Evolutionary conservation across 2,329 filamentous ascomycete species (phyloP).

Genomic region (Ophiostoma sp.): DNA sequence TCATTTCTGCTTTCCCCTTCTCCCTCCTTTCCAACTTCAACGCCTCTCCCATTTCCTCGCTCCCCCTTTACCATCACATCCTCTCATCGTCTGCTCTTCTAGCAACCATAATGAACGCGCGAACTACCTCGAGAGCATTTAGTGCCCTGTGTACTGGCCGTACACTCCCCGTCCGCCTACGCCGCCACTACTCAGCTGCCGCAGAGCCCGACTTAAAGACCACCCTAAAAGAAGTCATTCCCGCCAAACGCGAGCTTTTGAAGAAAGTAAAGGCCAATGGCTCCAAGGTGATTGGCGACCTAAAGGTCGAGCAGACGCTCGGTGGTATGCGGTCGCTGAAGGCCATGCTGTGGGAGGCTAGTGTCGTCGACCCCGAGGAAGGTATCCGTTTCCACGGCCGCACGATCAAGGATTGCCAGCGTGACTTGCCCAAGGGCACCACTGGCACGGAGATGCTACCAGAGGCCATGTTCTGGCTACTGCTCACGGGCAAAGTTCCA

Average conservation of each 20-base stretch:
- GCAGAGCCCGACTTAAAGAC: conserved; percentile 86
- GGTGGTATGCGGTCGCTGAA: conserved; percentile 97
- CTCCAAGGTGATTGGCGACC: conserved; percentile 78
- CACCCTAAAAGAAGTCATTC: conserved; percentile 76
- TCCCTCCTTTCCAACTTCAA: not conserved
- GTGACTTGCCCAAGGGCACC: conserved; percentile 85
- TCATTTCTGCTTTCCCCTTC: not conserved
- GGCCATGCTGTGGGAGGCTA: conserved; percentile 98
- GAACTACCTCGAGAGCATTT: conserved; percentile 26
- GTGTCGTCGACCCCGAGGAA: conserved; percentile 91
- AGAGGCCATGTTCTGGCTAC: conserved; percentile 98
- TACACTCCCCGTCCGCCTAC: conserved; percentile 29
- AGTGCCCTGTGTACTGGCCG: conserved; percentile 23
- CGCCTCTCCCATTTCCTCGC: not conserved
- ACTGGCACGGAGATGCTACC: conserved; percentile 95
- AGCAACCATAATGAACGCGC: conserved; percentile 24
- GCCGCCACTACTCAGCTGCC: conserved; percentile 62
- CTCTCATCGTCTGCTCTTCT: not conserved
- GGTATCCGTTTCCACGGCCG: conserved; percentile 97
- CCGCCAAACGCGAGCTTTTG: conserved; percentile 85
- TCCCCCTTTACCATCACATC: not conserved
- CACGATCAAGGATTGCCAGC: conserved; percentile 97
- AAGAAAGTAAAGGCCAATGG: conserved; percentile 87
- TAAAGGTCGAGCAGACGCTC: conserved; percentile 89
- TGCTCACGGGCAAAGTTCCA: conserved; percentile 88